phyloP scores from a whole-genome alignment of 257 asterid species.

The Leptodermis oblonga region DNA sequence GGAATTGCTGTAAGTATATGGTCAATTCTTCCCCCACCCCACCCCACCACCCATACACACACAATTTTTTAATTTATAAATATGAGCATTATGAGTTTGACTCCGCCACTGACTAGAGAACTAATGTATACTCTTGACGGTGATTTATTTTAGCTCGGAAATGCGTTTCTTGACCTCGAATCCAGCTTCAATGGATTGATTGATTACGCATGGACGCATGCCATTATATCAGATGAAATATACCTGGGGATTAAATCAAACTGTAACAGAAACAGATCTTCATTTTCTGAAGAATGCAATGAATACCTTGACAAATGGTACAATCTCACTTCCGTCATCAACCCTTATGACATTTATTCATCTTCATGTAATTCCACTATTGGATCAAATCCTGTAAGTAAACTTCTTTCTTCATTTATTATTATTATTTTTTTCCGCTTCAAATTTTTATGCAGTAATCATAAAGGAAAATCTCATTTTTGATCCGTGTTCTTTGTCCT shows the following conservation, averaged over 20 bases:
- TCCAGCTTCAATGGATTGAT: conserved; percentile 22
- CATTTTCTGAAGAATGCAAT: conserved; percentile 19
- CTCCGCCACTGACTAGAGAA: no score
- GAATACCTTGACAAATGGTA: conserved; percentile 10
- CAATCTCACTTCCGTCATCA: conserved; percentile 19
- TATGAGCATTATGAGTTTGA: background rate
- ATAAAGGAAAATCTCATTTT: no score
- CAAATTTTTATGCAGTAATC: no score
- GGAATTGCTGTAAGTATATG: conserved; percentile 56
- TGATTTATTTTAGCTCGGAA: conserved; percentile 40
- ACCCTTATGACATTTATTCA: conserved; percentile 39
- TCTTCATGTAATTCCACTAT: conserved; percentile 30
- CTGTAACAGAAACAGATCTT: conserved; percentile 36
- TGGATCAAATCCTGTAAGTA: conserved; percentile 15
- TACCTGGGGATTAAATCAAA: conserved; percentile 28
- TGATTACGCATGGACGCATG: conserved; percentile 50
- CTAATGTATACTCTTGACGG: no score
- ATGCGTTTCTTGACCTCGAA: conserved; percentile 34
- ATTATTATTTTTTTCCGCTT: no score
- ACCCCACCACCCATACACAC: no score
- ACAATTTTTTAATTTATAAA: background rate
- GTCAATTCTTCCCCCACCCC: no score
- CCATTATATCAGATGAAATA: conserved; percentile 57
- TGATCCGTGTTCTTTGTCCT: no score
- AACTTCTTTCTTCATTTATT: no score